phyloP scores from a whole-genome alignment of 2,329 filamentous ascomycete genomes.

The Chaetomium sp. region DNA sequence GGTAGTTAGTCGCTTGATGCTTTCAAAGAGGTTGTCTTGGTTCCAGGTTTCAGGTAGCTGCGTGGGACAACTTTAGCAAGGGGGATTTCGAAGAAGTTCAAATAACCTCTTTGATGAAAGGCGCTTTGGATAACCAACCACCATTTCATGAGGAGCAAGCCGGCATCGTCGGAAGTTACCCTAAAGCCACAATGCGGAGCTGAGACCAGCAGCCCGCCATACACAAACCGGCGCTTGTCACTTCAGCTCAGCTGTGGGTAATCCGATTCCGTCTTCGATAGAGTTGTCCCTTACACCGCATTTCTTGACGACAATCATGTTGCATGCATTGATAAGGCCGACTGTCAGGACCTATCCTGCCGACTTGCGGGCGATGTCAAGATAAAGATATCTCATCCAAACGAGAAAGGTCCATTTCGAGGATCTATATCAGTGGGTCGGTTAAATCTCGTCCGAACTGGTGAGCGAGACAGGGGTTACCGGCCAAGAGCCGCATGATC shows the following conservation, averaged over 20 bases:
- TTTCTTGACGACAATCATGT: neutral
- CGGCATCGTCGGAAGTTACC: neutral
- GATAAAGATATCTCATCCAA: neutral
- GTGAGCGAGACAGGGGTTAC: constrained; percentile 18
- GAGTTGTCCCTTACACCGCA: neutral
- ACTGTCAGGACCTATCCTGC: neutral
- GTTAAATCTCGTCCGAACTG: constrained; percentile 11
- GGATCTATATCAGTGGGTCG: constrained; percentile 9
- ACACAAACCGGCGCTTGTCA: constrained; percentile 5
- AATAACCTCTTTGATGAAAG: neutral
- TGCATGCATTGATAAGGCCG: neutral
- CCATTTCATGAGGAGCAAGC: neutral
- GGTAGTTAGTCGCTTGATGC: neutral
- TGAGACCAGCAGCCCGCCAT: constrained; percentile 7
- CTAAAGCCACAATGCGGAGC: neutral
- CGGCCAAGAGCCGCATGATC: constrained; percentile 27
- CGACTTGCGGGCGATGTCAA: neutral
- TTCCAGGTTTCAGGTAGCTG: neutral
- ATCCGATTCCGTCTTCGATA: neutral
- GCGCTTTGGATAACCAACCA: neutral
- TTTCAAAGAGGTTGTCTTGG: neutral
- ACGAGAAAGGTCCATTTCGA: neutral
- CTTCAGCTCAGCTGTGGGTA: constrained; percentile 8
- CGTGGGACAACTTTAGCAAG: neutral
- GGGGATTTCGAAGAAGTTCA: neutral